Evolutionary conservation across 2,329 filamentous ascomycete genomes (phyloP).

Genomic region (Colletotrichum nymphaeae): DNA sequence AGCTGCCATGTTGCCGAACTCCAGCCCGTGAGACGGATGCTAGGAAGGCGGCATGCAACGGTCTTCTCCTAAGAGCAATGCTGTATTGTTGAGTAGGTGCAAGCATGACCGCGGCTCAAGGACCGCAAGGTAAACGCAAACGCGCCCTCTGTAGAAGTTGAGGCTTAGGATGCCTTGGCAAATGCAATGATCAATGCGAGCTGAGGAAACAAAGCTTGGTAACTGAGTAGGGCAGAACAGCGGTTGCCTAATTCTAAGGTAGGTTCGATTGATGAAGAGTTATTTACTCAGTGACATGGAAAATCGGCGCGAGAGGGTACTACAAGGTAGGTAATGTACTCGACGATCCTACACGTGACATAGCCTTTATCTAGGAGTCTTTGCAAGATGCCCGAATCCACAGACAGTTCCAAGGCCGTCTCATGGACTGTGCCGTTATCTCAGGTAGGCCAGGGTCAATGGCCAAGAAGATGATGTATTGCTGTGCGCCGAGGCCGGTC

Average conservation of each 20-base stretch:
- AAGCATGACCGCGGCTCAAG: not conserved
- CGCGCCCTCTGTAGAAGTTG: not conserved
- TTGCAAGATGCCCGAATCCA: not conserved
- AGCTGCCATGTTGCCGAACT: not conserved
- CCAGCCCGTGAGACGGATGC: not conserved
- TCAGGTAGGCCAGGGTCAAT: not conserved
- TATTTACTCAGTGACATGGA: not conserved
- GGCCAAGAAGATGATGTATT: constrained; percentile 5
- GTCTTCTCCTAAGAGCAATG: not conserved
- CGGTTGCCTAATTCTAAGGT: not conserved
- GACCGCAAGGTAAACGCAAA: not conserved
- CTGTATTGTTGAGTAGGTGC: not conserved
- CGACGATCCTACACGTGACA: not conserved
- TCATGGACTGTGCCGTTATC: not conserved
- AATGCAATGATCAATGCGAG: not conserved
- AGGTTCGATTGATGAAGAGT: not conserved
- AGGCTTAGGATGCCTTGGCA: not conserved
- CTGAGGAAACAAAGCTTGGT: not conserved
- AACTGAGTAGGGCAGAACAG: not conserved
- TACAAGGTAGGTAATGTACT: not conserved
- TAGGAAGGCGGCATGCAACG: not conserved
- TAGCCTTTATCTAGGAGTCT: not conserved
- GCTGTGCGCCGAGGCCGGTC: not conserved
- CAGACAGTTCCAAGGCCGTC: not conserved
- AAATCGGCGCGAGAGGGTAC: not conserved